phyloP scores from a whole-genome alignment of 1,284 basidiomycete species.

The Cutaneotrichosporon cutaneum region DNA sequence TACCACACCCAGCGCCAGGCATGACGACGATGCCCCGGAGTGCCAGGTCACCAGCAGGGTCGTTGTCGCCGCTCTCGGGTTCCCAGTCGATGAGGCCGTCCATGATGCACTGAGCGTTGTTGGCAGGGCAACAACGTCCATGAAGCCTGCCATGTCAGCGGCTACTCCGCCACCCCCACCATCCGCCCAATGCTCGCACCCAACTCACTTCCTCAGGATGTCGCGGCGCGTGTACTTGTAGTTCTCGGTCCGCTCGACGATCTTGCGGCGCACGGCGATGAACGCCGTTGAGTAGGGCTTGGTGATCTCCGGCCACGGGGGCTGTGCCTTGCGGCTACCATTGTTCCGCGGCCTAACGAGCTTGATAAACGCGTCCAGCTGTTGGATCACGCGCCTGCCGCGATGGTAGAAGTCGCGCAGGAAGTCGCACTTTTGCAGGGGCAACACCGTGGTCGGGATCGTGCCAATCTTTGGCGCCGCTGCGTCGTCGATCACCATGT shows the following conservation, averaged over 20 bases:
- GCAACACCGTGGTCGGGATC: conserved; percentile 42
- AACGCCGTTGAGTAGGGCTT: conserved; percentile 44
- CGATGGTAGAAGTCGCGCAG: conserved; percentile 46
- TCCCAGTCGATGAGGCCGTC: conserved; percentile 45
- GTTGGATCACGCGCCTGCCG: conserved; percentile 43
- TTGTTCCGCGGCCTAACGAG: conserved; percentile 38
- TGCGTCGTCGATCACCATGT: conserved; percentile 47
- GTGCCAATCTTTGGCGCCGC: conserved; percentile 51
- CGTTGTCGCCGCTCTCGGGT: conserved; percentile 31
- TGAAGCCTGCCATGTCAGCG: too few relatives aligned
- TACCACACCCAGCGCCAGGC: neutral
- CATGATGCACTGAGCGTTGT: conserved; percentile 49
- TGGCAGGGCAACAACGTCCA: conserved; percentile 24
- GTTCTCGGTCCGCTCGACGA: conserved; percentile 53
- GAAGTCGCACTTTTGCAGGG: conserved; percentile 41
- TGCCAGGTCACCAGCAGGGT: conserved; percentile 46
- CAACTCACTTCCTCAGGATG: conserved; percentile 50
- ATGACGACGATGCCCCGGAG: conserved; percentile 13
- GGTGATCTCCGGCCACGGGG: conserved; percentile 40
- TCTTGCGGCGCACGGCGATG: conserved; percentile 48
- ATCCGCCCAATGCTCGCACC: neutral
- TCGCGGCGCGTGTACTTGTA: conserved; percentile 54
- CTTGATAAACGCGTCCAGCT: conserved; percentile 48
- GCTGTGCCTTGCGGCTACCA: neutral
- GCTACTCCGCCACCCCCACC: too few relatives aligned